These are phyloP conservation scores for Fusarium albidum DNA, from an alignment of 2,329 filamentous ascomycete species.

Conservation along the genomic window DNA sequence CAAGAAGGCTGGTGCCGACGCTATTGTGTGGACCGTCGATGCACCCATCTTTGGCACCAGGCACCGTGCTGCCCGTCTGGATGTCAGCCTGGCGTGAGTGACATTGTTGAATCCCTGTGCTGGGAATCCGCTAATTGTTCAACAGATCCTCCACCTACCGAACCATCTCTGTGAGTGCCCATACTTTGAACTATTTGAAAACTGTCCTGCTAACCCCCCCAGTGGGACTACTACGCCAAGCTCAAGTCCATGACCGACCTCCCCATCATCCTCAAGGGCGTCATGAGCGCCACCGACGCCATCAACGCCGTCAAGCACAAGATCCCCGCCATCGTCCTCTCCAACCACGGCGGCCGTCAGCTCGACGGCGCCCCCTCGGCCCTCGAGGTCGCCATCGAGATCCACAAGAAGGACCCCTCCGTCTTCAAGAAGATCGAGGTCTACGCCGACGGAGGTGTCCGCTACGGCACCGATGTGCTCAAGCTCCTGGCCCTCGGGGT, in stretches of 20 bases:
- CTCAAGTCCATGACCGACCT: slow-evolving; percentile 43
- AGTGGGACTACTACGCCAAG: slow-evolving; percentile 45
- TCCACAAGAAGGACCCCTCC: slow-evolving; percentile 43
- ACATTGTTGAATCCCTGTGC: too few species aligned
- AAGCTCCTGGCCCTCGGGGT: slow-evolving; percentile 50
- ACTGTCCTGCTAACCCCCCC: slow-evolving; percentile 2
- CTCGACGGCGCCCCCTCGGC: slow-evolving; percentile 46
- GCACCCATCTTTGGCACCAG: slow-evolving; percentile 46
- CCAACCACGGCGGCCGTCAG: slow-evolving; percentile 50
- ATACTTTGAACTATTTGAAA: too few species aligned
- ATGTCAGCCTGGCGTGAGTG: slow-evolving; percentile 43
- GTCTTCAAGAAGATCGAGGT: slow-evolving; percentile 46
- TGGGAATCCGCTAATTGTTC: too few species aligned
- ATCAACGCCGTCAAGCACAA: slow-evolving; percentile 36
- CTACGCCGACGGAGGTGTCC: slow-evolving; percentile 49
- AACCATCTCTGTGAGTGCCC: too few species aligned
- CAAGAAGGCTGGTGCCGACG: slow-evolving; percentile 42
- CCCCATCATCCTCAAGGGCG: slow-evolving; percentile 48
- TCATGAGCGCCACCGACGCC: slow-evolving; percentile 46
- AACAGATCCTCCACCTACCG: too few species aligned
- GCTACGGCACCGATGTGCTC: slow-evolving; percentile 49
- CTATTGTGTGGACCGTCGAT: slow-evolving; percentile 48
- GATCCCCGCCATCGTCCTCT: slow-evolving; percentile 44
- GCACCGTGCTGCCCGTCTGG: slow-evolving; percentile 47
- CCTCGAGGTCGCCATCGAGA: slow-evolving; percentile 46